A percentile compares a stretch with the other conserved stretches of the same genome.
phyloP scores from a whole-genome alignment of 2,329 filamentous ascomycete genomes.

The Claviceps cyperi region DNA sequence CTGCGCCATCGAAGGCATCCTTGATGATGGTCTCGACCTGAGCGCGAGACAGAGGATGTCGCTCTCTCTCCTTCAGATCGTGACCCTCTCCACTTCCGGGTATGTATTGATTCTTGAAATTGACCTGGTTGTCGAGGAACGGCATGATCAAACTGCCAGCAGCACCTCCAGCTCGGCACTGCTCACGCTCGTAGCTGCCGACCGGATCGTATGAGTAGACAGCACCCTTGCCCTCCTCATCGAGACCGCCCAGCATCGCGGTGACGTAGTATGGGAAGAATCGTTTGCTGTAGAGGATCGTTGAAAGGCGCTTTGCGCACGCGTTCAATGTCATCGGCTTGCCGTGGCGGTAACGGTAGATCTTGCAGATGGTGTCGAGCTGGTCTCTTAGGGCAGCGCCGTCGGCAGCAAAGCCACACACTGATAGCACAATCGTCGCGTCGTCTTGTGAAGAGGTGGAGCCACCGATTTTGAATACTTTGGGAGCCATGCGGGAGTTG shows the following conservation, averaged over 20 bases:
- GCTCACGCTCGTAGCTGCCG: conserved; percentile 92
- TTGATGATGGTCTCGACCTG: conserved; percentile 80
- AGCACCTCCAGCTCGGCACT: conserved; percentile 85
- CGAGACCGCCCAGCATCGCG: conserved; percentile 83
- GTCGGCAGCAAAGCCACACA: conserved; percentile 92
- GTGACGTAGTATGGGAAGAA: conserved; percentile 99
- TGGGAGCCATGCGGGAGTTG: conserved; percentile 89
- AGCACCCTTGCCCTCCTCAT: conserved; percentile 87
- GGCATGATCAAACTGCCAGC: conserved; percentile 95
- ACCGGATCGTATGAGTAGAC: conserved; percentile 97
- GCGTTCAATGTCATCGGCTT: conserved; percentile 92
- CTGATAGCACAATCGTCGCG: conserved; percentile 76
- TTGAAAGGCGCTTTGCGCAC: conserved; percentile 86
- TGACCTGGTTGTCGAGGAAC: conserved; percentile 98
- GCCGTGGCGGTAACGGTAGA: conserved; percentile 96
- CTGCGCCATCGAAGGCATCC: conserved; percentile 95
- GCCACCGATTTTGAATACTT: conserved; percentile 94
- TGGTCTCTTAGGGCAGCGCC: conserved; percentile 88
- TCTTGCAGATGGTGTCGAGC: conserved; percentile 88
- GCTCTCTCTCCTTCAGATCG: conserved; percentile 57
- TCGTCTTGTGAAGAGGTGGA: conserved; percentile 74
- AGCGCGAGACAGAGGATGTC: conserved; percentile 52
- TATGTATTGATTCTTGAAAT: conserved; percentile 97
- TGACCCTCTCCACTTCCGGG: conserved; percentile 76
- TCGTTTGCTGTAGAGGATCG: conserved; percentile 91